A percentile compares a stretch with the other conserved stretches of the same genome.
Evolutionary conservation across 345 rosid genomes (phyloP).

Genomic region (Eucalyptus fibrosa): DNA sequence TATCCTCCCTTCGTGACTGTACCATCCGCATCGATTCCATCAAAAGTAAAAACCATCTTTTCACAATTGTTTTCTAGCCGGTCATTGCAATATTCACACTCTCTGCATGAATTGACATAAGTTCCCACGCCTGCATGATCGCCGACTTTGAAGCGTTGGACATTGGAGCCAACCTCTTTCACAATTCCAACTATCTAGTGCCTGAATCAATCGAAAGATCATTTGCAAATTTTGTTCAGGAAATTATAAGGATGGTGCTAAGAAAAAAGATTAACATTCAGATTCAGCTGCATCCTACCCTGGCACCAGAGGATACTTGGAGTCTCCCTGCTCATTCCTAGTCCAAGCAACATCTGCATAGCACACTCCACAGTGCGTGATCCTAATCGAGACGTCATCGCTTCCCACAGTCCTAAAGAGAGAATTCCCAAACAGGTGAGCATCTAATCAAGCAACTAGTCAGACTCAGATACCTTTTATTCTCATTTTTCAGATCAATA

Average conservation of each 20-base stretch:
- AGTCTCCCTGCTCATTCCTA: slow-evolving; percentile 40
- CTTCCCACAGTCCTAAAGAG: slow-evolving; percentile 36
- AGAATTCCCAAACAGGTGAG: background rate
- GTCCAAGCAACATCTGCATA: slow-evolving; percentile 81
- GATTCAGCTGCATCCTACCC: slow-evolving; percentile 30
- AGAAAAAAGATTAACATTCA: background rate
- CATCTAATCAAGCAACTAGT: background rate
- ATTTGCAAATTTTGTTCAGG: background rate
- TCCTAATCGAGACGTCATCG: slow-evolving; percentile 62
- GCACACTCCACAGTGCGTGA: slow-evolving; percentile 91
- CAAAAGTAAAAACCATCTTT: slow-evolving; percentile 57
- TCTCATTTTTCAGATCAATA: background rate
- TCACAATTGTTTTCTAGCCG: slow-evolving; percentile 41
- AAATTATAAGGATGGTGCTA: background rate
- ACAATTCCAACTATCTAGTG: slow-evolving; percentile 89
- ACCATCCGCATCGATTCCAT: slow-evolving; percentile 64
- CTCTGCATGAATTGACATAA: slow-evolving; percentile 69
- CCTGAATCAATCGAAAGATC: slow-evolving; percentile 7
- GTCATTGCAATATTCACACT: slow-evolving; percentile 59
- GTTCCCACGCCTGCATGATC: slow-evolving; percentile 93
- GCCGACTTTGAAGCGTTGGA: slow-evolving; percentile 47
- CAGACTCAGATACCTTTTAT: background rate
- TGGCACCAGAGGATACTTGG: slow-evolving; percentile 81
- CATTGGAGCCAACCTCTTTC: slow-evolving; percentile 66
- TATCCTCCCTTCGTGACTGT: slow-evolving; percentile 85